These are phyloP conservation scores for Astragalus membranaceus DNA, from an alignment of 306 rosid species.

Conservation along the genomic window DNA sequence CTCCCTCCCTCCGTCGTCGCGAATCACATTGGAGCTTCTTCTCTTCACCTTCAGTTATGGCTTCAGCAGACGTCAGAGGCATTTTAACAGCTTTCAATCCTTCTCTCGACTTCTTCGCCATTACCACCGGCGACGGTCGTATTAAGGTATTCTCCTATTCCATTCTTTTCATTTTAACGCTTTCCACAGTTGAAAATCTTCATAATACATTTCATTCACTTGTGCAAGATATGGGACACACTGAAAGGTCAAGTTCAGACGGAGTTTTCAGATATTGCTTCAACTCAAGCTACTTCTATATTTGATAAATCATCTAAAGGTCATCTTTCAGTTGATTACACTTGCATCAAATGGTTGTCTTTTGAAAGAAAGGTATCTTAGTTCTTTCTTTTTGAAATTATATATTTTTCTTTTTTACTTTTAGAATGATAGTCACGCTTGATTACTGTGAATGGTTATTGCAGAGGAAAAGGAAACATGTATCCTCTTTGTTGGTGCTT, in stretches of 20 bases:
- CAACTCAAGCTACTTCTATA: slow-evolving; percentile 43
- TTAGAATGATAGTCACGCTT: neutral
- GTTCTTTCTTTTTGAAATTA: neutral
- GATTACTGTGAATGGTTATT: slow-evolving; percentile 17
- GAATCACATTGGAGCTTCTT: neutral
- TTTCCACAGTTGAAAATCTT: neutral
- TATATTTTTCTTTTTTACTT: neutral
- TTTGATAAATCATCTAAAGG: slow-evolving; percentile 50
- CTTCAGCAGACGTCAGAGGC: slow-evolving; percentile 53
- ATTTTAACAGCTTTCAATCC: slow-evolving; percentile 77
- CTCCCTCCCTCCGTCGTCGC: neutral
- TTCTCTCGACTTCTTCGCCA: slow-evolving; percentile 64
- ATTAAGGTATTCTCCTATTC: slow-evolving; percentile 46
- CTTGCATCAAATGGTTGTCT: slow-evolving; percentile 89
- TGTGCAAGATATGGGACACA: slow-evolving; percentile 72
- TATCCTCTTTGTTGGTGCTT: slow-evolving; percentile 56
- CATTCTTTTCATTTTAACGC: neutral
- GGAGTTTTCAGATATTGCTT: slow-evolving; percentile 68
- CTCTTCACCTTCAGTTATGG: slow-evolving; percentile 1
- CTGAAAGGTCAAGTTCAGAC: slow-evolving; percentile 74
- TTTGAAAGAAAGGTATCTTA: slow-evolving; percentile 56
- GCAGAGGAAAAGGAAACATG: slow-evolving; percentile 76
- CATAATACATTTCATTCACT: too few relatives aligned
- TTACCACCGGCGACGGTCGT: slow-evolving; percentile 86
- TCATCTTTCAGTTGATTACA: slow-evolving; percentile 90